phyloP scores from a whole-genome alignment of 495 filamentous ascomycete genomes.

The Lineolata rhizophorae region DNA sequence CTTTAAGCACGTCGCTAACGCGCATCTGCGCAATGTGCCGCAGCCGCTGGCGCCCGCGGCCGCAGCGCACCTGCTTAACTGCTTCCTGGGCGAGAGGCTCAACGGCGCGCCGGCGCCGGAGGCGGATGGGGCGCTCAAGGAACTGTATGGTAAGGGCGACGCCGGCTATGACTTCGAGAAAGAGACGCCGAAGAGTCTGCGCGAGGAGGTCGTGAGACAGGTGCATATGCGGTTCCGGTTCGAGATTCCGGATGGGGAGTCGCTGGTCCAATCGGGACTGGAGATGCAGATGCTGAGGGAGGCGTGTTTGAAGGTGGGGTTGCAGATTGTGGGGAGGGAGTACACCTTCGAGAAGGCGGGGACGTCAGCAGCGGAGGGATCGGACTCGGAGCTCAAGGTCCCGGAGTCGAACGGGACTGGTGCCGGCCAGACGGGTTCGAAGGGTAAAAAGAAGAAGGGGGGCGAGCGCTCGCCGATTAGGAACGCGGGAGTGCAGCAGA shows the following conservation, averaged over 20 bases:
- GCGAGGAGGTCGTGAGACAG: conserved; percentile 47
- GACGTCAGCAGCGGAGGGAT: conserved; percentile 8
- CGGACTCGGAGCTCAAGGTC: conserved; percentile 16
- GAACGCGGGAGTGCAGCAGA: conserved; percentile 23
- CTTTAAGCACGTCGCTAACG: conserved; percentile 80
- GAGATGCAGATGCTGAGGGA: conserved; percentile 77
- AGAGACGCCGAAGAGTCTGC: conserved; percentile 48
- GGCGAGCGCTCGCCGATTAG: conserved; percentile 23
- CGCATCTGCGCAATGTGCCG: conserved; percentile 62
- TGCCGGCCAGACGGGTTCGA: conserved; percentile 24
- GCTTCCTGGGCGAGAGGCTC: conserved; percentile 57
- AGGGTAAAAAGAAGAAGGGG: conserved; percentile 65
- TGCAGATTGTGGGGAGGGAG: conserved; percentile 68
- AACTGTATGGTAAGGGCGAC: conserved; percentile 64
- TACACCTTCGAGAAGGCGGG: conserved; percentile 42
- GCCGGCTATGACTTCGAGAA: conserved; percentile 60
- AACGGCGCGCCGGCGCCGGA: conserved; percentile 58
- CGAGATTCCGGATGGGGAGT: conserved; percentile 39
- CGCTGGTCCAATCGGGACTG: conserved; percentile 42
- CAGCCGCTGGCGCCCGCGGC: conserved; percentile 52
- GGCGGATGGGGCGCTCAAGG: conserved; percentile 48
- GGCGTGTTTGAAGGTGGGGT: conserved; percentile 67
- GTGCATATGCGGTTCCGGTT: conserved; percentile 52
- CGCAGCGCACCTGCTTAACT: conserved; percentile 81
- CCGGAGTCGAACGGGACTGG: conserved; percentile 21